Evolutionary conservation across 768 basidiomycete species (phyloP).

Genomic region (Mycena pura): DNA sequence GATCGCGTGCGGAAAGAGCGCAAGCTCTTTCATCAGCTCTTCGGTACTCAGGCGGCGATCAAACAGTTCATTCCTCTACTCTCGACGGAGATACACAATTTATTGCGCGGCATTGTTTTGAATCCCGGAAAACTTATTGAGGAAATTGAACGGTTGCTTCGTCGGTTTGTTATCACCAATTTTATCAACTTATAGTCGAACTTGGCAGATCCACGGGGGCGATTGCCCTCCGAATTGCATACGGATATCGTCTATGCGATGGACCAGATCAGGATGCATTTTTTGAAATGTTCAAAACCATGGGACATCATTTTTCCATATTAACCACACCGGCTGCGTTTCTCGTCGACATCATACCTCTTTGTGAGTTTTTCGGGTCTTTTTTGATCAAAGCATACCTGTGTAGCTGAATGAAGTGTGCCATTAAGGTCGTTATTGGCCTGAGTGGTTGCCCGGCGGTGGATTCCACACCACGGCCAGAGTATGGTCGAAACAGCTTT

Average conservation of each 20-base stretch:
- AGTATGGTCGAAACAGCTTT: background rate
- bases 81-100: background rate
- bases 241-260: constrained; percentile 6
- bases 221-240: constrained; percentile 5
- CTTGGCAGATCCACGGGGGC: background rate
- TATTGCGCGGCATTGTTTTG: background rate
- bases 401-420: background rate
- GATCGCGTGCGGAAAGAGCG: constrained; percentile 16
- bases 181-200: no score
- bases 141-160: background rate
- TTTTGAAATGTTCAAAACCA: background rate
- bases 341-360: constrained; percentile 4
- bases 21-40: constrained; percentile 18
- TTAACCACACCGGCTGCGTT: background rate
- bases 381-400: background rate
- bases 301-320: background rate
- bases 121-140: background rate
- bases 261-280: background rate
- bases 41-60: constrained; percentile 1
- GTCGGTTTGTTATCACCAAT: background rate
- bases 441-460: background rate
- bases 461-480: background rate
- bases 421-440: background rate
- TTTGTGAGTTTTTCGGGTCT: background rate
- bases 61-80: background rate